Base-by-base conservation (phyloP, 176 grass and related monocot genomes). In the Zoysia japonica region DNA sequence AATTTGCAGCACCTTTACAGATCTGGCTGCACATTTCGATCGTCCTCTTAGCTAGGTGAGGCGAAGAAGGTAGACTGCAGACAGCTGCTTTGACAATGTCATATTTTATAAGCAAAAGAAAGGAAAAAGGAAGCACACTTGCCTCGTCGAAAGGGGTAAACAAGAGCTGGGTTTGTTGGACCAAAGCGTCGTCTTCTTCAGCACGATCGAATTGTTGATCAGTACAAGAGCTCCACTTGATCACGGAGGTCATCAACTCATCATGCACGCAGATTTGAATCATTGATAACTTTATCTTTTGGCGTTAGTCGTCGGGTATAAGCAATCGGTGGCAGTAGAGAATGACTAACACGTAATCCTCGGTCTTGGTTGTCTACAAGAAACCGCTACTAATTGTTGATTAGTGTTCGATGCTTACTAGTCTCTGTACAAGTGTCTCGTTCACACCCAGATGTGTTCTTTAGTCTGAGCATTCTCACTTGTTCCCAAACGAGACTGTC, bases 121-220 rank as follows among this genome's bases (percentile, higher is more conserved):
- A 42, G 11, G 6, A 7, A 5, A 69, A 70, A 50, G 9, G 56
- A 76, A 80, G 64, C 57, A 80, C 68, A 78, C 79, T 72, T 19
- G 67, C 51, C 50, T 78, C 76, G 68, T 75, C 74, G 75, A 83
- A 83, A 84, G 46, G 70, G 79, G 81, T 75, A 80, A 75, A 73
- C 5, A 71, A 71, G 7, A 65, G 65, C 50, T 59, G 81, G 44
- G 77, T 85, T 15, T 66, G 65, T 44, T 85, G 77, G 87, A 85
- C 87, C 65, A 53, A 80, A 84, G 2, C 41, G 47, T 39, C 37
- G 52, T 36, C 40, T 65, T 52, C 35, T 70, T 68, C 52, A 83
- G 72, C 57, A 52, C 68, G 46, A 28, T 28, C 28, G 28, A 66
- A 51, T 65, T 11, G 60, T 8, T 78, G 63, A 70, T 43, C 55